These are phyloP conservation scores for Penicillium mononematosum DNA, from an alignment of 495 filamentous ascomycete species.

Conservation along the genomic window DNA sequence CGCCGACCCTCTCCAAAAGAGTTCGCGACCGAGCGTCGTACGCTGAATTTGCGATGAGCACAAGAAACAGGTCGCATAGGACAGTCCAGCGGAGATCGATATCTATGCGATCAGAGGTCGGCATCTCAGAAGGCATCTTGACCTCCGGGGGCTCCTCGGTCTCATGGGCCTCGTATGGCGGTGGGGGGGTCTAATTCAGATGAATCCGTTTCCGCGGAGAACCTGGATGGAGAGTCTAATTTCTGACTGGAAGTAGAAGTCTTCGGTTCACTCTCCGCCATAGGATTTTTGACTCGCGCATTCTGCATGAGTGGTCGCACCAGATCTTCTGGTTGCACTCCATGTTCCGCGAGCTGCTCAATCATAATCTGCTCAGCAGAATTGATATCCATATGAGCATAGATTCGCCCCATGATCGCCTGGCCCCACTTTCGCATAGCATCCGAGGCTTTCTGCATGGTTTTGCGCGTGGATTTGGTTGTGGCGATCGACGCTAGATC, in stretches of 20 bases:
- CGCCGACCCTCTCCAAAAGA: conserved; percentile 80
- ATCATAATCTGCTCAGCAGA: conserved; percentile 94
- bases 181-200: conserved; percentile 56
- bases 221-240: conserved; percentile 26
- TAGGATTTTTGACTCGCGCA: conserved; percentile 88
- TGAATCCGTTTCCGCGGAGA: conserved; percentile 32
- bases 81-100: conserved; percentile 98
- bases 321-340: conserved; percentile 79
- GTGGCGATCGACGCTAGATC: conserved; percentile 58
- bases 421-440: conserved; percentile 93
- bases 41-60: conserved; percentile 88
- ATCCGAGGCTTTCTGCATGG: conserved; percentile 65
- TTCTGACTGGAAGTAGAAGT: conserved; percentile 32
- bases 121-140: conserved; percentile 75
- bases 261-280: conserved; percentile 52
- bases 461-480: conserved; percentile 61
- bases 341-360: conserved; percentile 91
- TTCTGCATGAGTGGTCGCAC: conserved; percentile 88
- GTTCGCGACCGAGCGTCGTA: conserved; percentile 90
- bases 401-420: conserved; percentile 92
- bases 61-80: conserved; percentile 92
- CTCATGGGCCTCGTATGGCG: conserved; percentile 69
- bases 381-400: conserved; percentile 94
- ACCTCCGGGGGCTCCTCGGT: conserved; percentile 73
- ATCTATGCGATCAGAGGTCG: conserved; percentile 77